These are phyloP conservation scores for Dendrobium huoshanense DNA, from an alignment of 106 monocot species.

Conservation along the genomic window DNA sequence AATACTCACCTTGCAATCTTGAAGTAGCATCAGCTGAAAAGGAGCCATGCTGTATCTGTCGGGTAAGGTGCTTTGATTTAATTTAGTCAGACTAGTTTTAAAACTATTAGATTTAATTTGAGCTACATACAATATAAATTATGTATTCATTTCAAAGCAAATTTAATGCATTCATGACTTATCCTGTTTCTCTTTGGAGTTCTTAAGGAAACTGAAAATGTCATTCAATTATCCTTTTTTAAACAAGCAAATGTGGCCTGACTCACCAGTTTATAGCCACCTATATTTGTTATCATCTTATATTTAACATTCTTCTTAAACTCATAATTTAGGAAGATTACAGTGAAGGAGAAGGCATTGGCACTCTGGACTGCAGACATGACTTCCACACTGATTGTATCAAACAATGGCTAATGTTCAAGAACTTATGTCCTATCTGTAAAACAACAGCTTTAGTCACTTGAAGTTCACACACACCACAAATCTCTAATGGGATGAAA, in stretches of 20 bases:
- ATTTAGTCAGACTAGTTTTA: not conserved
- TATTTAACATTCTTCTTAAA: not conserved
- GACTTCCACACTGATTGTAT: constrained; percentile 72
- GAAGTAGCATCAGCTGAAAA: constrained; percentile 15
- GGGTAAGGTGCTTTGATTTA: constrained; percentile 13
- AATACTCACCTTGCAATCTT: constrained; percentile 12
- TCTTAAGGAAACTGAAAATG: too few relatives aligned
- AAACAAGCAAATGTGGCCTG: not conserved
- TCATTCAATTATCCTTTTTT: too few relatives aligned
- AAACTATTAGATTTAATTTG: not conserved
- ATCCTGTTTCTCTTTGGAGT: too few relatives aligned
- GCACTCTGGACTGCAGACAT: constrained; percentile 47
- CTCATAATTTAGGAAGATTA: constrained; percentile 55
- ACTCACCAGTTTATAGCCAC: not conserved
- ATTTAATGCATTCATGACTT: too few relatives aligned
- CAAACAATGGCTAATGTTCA: constrained; percentile 55
- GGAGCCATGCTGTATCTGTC: constrained; percentile 58
- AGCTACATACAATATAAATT: not conserved
- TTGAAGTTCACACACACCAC: constrained; percentile 1
- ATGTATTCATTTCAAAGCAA: too few relatives aligned
- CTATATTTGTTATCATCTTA: too few relatives aligned
- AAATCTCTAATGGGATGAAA: not conserved
- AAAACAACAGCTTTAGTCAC: constrained; percentile 46
- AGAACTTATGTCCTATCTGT: constrained; percentile 78
- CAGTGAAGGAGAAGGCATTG: constrained; percentile 39